These are phyloP conservation scores for Chlamydomonas incerta DNA, from an alignment of 139 green algal species.

Conservation along the genomic window DNA sequence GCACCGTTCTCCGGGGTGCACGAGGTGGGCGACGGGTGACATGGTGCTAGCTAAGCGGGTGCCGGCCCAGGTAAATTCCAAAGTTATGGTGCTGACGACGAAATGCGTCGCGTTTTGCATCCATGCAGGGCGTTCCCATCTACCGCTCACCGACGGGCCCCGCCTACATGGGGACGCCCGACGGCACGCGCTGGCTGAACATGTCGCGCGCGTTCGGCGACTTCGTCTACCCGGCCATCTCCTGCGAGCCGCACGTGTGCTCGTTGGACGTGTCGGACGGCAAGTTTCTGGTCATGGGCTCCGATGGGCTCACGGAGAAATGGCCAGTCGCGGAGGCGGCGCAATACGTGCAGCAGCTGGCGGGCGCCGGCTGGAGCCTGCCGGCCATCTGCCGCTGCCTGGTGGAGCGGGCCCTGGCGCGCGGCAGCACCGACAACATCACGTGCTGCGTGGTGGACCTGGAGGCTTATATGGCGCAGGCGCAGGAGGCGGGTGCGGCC, in stretches of 20 bases:
- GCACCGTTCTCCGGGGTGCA: no score
- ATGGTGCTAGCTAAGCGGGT: no score
- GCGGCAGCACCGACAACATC: slow-evolving; percentile 42
- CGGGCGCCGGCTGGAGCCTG: background rate
- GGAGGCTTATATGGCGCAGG: slow-evolving; percentile 15
- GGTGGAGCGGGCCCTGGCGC: slow-evolving; percentile 28
- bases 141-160: slow-evolving; percentile 7
- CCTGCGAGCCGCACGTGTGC: slow-evolving; percentile 41
- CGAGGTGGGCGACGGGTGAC: no score
- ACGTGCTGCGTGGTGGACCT: slow-evolving; percentile 33
- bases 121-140: slow-evolving; percentile 7
- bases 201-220: slow-evolving; percentile 37
- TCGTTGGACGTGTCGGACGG: slow-evolving; percentile 33
- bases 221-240: slow-evolving; percentile 39
- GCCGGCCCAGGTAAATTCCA: no score
- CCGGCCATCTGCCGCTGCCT: slow-evolving; percentile 8
- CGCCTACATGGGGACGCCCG: slow-evolving; percentile 38
- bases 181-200: slow-evolving; percentile 44
- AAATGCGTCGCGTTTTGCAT: no score
- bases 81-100: no score
- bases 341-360: slow-evolving; percentile 32
- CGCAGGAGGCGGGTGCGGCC: background rate
- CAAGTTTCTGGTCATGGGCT: slow-evolving; percentile 41
- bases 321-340: slow-evolving; percentile 37
- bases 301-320: slow-evolving; percentile 34